A percentile compares a stretch with the other conserved stretches of the same genome.
Conservation (phyloP, 148 eudicot species). For the Silene uniflora region DNA sequence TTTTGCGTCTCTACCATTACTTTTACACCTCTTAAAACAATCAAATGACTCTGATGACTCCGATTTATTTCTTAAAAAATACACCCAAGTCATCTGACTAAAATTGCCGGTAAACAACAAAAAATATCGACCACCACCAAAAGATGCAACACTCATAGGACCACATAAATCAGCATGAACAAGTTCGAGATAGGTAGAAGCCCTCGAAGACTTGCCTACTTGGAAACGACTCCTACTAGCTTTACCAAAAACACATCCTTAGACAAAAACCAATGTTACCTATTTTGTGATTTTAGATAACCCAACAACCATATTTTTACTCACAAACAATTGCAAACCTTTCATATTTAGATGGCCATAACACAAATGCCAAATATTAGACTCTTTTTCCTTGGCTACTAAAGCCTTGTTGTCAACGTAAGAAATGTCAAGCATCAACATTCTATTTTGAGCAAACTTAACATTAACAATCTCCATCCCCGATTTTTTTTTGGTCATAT, state of each 20-base stretch:
- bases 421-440: neutral
- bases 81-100: neutral
- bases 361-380: neutral
- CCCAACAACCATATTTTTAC: conserved; percentile 1
- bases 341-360: neutral
- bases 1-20: too few species aligned
- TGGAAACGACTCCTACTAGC: neutral
- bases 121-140: neutral
- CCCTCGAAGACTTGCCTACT: neutral
- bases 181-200: neutral
- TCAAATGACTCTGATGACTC: too few species aligned
- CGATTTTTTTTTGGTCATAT: too few species aligned
- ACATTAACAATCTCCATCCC: neutral
- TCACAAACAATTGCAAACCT: neutral
- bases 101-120: neutral
- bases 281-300: neutral
- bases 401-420: neutral
- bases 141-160: neutral
- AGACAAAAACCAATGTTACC: neutral
- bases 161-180: too few species aligned
- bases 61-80: neutral
- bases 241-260: neutral
- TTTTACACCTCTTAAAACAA: too few species aligned
- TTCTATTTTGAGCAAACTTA: neutral
- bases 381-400: neutral